Base-by-base conservation (phyloP, 345 rosid genomes). In the Camelina laxa region DNA sequence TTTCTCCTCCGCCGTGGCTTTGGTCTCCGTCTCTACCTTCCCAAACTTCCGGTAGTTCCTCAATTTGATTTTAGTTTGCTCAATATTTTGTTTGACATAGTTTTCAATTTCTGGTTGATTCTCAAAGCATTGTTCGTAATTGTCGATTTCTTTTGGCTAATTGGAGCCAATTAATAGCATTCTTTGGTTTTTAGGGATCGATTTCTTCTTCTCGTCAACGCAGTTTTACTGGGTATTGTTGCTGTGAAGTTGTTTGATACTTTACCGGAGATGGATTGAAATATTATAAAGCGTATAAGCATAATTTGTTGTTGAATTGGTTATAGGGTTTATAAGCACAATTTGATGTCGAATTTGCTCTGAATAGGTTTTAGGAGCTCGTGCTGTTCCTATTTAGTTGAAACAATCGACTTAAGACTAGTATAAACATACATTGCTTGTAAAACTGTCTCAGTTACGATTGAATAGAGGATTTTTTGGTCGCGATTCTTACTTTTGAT, bases 1-100 rank as follows among this genome's bases (percentile, higher is more conserved):
- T 91, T 17, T 42, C 84, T 38, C 94, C 94, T 79, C 99, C 98
- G 50, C 27, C 92, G 3, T 90, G 91, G 89, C 92, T 92, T 58
- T 74, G 75, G 75, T 79, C 82, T 51, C 83, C 85, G 9, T 53
- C 79, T 66, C 54, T 77, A 41, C 81, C 78, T 70, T 78, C 77
- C 44, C 77, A 78, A 36, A 49, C 59, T 60, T 72, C 74, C 24
- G 88, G 92, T 87, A 85, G 4, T 47, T 15, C 1, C 21, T 57
- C 0, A 22, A 2, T 67, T 63, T 75, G 15, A 51, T 50, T 2
- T 24, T 12, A 7, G 36, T 33, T 3, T 66, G 5, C 56, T 31
- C 42, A 36, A 67, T 67, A 14, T 66, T 36, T 49, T 36, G 27
- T 50, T 35, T 31, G 44, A 65, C 19, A 19, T 22, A 13, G 55